Conservation (phyloP, 169 alveolate species). For the Plasmodium relictum region DNA sequence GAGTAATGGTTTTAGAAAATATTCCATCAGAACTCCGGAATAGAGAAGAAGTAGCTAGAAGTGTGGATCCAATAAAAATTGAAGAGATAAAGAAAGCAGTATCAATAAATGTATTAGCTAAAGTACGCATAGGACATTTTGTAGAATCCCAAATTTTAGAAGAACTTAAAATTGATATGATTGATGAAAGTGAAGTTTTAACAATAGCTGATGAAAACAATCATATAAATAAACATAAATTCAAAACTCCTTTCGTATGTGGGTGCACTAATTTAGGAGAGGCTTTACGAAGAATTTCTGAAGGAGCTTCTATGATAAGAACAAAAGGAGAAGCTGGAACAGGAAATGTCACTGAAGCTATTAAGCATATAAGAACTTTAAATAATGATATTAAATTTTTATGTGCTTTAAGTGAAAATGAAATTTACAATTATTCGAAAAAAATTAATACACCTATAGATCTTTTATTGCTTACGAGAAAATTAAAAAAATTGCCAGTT, state of each 20-base stretch:
- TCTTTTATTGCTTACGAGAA: conserved; percentile 74
- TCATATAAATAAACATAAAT: conserved; percentile 84
- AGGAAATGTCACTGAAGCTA: conserved; percentile 86
- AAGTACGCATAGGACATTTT: conserved; percentile 88
- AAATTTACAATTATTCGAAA: conserved; percentile 80
- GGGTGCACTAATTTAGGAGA: conserved; percentile 88
- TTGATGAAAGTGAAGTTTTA: conserved; percentile 88
- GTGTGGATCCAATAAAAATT: conserved; percentile 86
- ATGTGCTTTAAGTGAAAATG: conserved; percentile 76
- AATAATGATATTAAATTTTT: conserved; percentile 75
- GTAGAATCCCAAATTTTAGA: conserved; percentile 85
- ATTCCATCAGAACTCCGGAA: conserved; percentile 88
- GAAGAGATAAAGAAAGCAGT: conserved; percentile 83
- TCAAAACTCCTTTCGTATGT: conserved; percentile 88
- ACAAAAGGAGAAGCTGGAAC: conserved; percentile 89
- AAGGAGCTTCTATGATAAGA: conserved; percentile 89
- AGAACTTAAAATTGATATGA: conserved; percentile 84
- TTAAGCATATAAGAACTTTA: conserved; percentile 85
- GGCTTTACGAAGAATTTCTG: conserved; percentile 87
- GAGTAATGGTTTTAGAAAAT: conserved; percentile 88
- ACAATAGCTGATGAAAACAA: conserved; percentile 86
- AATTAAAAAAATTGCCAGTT: conserved; percentile 84
- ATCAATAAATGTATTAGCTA: conserved; percentile 87
- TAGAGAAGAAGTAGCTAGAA: conserved; percentile 85
- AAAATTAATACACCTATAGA: conserved; percentile 80